phyloP scores from a whole-genome alignment of 495 filamentous ascomycete species.

The Lepidopterella palustris region DNA sequence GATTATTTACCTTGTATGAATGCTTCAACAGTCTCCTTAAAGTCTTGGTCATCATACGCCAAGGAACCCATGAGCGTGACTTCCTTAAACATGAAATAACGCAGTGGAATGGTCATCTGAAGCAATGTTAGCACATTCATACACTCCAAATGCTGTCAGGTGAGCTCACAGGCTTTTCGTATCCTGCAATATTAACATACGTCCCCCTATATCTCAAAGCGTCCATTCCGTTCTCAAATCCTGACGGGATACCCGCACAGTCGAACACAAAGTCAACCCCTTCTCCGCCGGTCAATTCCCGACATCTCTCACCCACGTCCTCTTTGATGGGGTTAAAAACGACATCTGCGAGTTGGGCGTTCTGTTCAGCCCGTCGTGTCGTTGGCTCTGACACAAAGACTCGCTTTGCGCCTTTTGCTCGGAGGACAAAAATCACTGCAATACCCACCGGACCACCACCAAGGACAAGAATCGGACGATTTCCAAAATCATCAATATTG shows the following conservation, averaged over 20 bases:
- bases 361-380: constrained; percentile 20
- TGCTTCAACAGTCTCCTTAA: constrained; percentile 28
- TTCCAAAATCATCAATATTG: constrained; percentile 8
- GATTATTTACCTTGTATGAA: constrained; percentile 27
- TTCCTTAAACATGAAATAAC: constrained; percentile 29
- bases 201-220: constrained; percentile 26
- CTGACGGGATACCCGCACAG: constrained; percentile 24
- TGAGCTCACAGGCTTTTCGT: constrained; percentile 25
- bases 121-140: neutral
- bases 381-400: constrained; percentile 30
- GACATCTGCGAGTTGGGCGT: constrained; percentile 13
- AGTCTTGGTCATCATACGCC: constrained; percentile 30
- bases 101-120: constrained; percentile 22
- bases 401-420: constrained; percentile 17
- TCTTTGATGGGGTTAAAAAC: constrained; percentile 27
- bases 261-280: constrained; percentile 32
- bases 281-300: constrained; percentile 21
- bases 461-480: constrained; percentile 16
- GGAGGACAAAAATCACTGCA: constrained; percentile 27
- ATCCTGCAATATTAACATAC: constrained; percentile 30
- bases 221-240: constrained; percentile 26
- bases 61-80: constrained; percentile 22
- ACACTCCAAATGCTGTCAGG: neutral
- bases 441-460: constrained; percentile 32
- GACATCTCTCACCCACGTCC: constrained; percentile 26